A percentile compares a stretch with the other conserved stretches of the same genome.
Evolutionary conservation across 208 protist genomes (phyloP).

Genomic region (Wallacemonas collosoma): DNA sequence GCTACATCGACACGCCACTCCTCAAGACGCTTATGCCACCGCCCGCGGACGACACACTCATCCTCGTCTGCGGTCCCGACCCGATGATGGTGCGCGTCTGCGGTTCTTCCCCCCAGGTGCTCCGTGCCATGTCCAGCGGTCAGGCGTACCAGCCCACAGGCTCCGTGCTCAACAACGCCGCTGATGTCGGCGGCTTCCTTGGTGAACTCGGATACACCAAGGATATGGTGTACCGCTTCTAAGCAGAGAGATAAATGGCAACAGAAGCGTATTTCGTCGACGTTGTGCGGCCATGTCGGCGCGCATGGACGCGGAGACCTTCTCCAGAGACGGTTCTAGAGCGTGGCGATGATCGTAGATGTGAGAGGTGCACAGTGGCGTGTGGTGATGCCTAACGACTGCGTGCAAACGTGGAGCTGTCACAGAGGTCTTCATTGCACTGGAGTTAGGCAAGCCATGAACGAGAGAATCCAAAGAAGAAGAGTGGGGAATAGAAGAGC

Average conservation of each 20-base stretch:
- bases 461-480: no score
- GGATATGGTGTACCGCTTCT: constrained; percentile 89
- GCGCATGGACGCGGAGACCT: no score
- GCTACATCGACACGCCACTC: constrained; percentile 75
- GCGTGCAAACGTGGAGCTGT: no score
- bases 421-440: no score
- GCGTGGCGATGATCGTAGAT: no score
- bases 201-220: constrained; percentile 75
- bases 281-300: no score
- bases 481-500: no score
- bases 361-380: no score
- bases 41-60: constrained; percentile 64
- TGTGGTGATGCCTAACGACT: no score
- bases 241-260: constrained; percentile 9
- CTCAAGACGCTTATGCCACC: constrained; percentile 78
- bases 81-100: constrained; percentile 81
- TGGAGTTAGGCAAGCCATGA: no score
- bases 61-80: constrained; percentile 90
- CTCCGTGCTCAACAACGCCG: constrained; percentile 74
- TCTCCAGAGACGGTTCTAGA: no score
- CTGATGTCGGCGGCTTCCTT: constrained; percentile 75
- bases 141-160: constrained; percentile 77
- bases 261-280: neutral
- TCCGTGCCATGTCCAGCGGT: constrained; percentile 76
- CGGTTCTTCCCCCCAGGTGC: constrained; percentile 53